phyloP scores from a whole-genome alignment of 116 monocot genomes.

The Posidonia oceanica region DNA sequence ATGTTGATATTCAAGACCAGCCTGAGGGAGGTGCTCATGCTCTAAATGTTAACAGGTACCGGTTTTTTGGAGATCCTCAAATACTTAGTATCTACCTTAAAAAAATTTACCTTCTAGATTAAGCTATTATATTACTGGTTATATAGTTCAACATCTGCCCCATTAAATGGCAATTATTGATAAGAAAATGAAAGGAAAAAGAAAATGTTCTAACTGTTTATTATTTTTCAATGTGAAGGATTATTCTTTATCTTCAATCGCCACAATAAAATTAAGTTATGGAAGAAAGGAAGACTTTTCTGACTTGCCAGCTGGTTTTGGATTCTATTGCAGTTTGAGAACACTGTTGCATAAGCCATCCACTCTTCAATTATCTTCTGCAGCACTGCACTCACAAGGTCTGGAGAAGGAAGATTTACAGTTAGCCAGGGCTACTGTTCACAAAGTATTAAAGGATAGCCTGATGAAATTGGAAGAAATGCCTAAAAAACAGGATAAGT shows the following conservation, averaged over 20 bases:
- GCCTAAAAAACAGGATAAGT: slow-evolving; percentile 21
- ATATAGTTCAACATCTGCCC: too few relatives aligned
- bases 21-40: slow-evolving; percentile 87
- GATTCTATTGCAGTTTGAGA: slow-evolving; percentile 60
- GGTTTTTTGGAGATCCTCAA: not conserved
- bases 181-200: too few relatives aligned
- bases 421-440: slow-evolving; percentile 17
- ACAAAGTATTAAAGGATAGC: slow-evolving; percentile 40
- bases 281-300: too few relatives aligned
- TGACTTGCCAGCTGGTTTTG: not conserved
- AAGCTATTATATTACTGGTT: too few relatives aligned
- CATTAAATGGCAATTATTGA: too few relatives aligned
- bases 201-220: too few relatives aligned
- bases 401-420: slow-evolving; percentile 30
- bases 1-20: slow-evolving; percentile 71
- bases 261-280: too few relatives aligned
- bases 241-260: too few relatives aligned
- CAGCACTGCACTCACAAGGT: slow-evolving; percentile 10
- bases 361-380: slow-evolving; percentile 16
- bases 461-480: slow-evolving; percentile 47
- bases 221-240: too few relatives aligned
- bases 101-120: not conserved
- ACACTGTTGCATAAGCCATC: slow-evolving; percentile 48
- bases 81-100: too few relatives aligned
- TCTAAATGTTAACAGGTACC: slow-evolving; percentile 81